Conservation (phyloP, 768 basidiomycete genomes). For the Suillus subluteus region DNA sequence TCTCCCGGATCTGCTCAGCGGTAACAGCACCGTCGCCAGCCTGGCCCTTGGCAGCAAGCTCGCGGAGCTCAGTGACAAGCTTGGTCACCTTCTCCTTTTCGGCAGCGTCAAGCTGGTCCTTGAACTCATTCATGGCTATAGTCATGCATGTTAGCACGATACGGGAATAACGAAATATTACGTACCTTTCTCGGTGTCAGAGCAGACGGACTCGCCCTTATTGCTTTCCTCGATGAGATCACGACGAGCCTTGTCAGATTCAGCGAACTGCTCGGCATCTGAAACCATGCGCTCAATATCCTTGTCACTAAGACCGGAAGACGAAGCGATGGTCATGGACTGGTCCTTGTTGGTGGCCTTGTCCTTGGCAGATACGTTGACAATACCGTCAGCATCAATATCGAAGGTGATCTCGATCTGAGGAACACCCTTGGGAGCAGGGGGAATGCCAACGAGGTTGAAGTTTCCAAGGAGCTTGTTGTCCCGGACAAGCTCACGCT, state of each 20-base stretch:
- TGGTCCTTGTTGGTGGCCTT: constrained; percentile 91
- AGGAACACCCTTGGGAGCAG: constrained; percentile 74
- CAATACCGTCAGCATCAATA: constrained; percentile 98
- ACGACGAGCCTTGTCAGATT: constrained; percentile 88
- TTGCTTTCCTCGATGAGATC: constrained; percentile 94
- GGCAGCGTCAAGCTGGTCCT: constrained; percentile 88
- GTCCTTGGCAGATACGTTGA: constrained; percentile 96
- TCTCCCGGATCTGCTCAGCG: constrained; percentile 87
- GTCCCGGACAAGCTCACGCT: constrained; percentile 97
- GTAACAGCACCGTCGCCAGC: constrained; percentile 79
- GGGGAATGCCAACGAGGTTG: constrained; percentile 97
- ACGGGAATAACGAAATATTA: constrained; percentile 1
- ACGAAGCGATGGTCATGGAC: constrained; percentile 97
- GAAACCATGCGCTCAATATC: constrained; percentile 98
- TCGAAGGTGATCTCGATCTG: constrained; percentile 91
- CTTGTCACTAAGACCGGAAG: constrained; percentile 93
- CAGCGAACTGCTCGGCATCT: constrained; percentile 93
- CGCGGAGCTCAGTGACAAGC: constrained; percentile 85
- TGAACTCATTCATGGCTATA: constrained; percentile 93
- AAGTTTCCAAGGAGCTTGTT: constrained; percentile 99
- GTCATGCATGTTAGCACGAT: constrained; percentile 9
- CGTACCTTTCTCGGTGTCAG: constrained; percentile 94
- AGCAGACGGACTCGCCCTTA: constrained; percentile 91
- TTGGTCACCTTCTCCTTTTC: constrained; percentile 95
- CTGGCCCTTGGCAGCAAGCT: constrained; percentile 89